Conservation (phyloP, 768 basidiomycete genomes). For the Postia placenta region DNA sequence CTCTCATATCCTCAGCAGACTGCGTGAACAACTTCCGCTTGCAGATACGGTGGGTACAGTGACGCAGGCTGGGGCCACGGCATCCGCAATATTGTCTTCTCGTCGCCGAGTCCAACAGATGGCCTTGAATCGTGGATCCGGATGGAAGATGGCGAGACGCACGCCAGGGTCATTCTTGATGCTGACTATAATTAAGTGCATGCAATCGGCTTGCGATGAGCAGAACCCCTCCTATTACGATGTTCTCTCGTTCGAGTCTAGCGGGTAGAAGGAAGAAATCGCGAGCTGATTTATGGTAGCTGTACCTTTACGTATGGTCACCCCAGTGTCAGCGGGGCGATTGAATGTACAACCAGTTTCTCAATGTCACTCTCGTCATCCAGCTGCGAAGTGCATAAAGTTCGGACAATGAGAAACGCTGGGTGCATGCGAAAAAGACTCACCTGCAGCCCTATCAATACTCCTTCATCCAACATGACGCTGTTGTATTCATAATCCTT, state of each 20-base stretch:
- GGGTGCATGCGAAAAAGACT: not conserved
- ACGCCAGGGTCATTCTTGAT: constrained; percentile 48
- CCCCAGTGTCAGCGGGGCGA: not conserved
- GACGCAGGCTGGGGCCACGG: constrained; percentile 53
- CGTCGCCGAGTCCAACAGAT: constrained; percentile 36
- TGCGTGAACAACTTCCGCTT: not conserved
- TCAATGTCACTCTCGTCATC: not conserved
- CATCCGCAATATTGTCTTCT: constrained; percentile 57
- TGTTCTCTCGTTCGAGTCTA: too few relatives aligned
- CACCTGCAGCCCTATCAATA: constrained; percentile 24
- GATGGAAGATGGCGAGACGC: constrained; percentile 51
- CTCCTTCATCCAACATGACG: constrained; percentile 24
- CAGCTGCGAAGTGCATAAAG: not conserved
- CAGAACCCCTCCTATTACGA: too few relatives aligned
- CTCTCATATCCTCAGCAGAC: not conserved
- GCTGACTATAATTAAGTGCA: constrained; percentile 29
- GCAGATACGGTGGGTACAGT: constrained; percentile 63
- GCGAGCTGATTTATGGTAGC: not conserved
- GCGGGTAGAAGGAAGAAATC: not conserved
- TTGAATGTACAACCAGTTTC: not conserved
- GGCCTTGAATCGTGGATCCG: constrained; percentile 61
- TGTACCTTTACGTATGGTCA: not conserved
- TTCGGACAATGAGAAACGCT: not conserved
- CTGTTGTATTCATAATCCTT: constrained; percentile 16
- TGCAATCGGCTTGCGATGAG: too few relatives aligned